Percentiles rank a stretch among this genome's conserved stretches.
These are phyloP conservation scores for Leccinum pseudoinsigne DNA, from an alignment of 1,284 basidiomycete genomes.

Conservation along the genomic window DNA sequence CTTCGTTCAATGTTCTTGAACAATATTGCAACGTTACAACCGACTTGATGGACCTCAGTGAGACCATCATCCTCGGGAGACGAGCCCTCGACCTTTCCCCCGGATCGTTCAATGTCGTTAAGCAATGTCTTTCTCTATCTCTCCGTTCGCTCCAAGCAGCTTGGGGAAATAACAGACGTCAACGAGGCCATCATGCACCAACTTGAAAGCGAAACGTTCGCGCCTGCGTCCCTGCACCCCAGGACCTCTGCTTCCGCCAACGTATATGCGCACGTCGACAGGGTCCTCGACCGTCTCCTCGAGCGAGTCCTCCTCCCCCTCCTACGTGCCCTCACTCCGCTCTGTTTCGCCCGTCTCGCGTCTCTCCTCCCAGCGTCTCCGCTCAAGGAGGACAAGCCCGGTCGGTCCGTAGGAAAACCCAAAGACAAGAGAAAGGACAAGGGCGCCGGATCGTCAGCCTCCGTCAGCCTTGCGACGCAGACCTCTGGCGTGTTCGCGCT, in stretches of 20 bases:
- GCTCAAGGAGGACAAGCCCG: constrained; percentile 7
- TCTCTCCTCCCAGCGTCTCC: background rate
- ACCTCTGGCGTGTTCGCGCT: constrained; percentile 23
- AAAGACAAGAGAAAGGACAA: constrained; percentile 10
- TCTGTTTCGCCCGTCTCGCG: constrained; percentile 13
- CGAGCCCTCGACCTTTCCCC: no score
- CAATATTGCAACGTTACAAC: no score
- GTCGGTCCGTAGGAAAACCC: constrained; percentile 2
- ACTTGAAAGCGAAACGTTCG: constrained; percentile 12
- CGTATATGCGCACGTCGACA: constrained; percentile 17
- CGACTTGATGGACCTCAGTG: no score
- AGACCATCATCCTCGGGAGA: no score
- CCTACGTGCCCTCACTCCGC: constrained; percentile 20
- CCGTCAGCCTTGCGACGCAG: background rate
- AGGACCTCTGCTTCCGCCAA: background rate
- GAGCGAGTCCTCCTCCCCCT: constrained; percentile 24
- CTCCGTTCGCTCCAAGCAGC: no score
- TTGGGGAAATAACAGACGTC: no score
- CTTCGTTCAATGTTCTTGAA: no score
- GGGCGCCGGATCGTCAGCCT: background rate
- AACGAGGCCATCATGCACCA: background rate
- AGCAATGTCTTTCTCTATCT: no score
- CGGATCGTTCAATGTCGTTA: no score
- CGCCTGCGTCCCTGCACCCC: constrained; percentile 2
- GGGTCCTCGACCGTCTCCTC: constrained; percentile 22